phyloP scores from a whole-genome alignment of 257 asterid species.

The Scutellaria minor region DNA sequence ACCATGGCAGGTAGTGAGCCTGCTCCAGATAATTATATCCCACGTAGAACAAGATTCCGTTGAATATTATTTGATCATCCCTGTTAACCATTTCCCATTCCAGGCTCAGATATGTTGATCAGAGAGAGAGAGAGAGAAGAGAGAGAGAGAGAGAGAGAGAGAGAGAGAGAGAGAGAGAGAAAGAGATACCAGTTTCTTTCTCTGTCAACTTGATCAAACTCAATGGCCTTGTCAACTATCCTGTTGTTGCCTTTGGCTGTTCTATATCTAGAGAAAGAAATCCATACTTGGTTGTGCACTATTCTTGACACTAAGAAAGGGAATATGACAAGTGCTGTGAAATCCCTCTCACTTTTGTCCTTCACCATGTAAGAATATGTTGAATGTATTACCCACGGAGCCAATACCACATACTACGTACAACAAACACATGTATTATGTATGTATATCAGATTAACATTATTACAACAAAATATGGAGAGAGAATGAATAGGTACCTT shows the following conservation, averaged over 20 bases:
- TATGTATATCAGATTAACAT: not conserved
- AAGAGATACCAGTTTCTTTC: conserved; percentile 71
- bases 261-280: conserved; percentile 64
- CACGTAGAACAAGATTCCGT: conserved; percentile 62
- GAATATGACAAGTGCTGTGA: conserved; percentile 37
- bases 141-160: not conserved
- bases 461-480: not conserved
- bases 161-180: too few relatives aligned
- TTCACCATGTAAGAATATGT: conserved; percentile 47
- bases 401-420: conserved; percentile 64
- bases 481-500: conserved; percentile 40
- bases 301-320: conserved; percentile 62
- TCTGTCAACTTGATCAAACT: conserved; percentile 85
- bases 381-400: conserved; percentile 60
- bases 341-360: conserved; percentile 48
- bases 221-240: conserved; percentile 78
- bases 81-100: conserved; percentile 38
- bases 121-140: not conserved
- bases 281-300: conserved; percentile 78
- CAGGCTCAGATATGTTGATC: not conserved
- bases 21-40: conserved; percentile 33
- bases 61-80: conserved; percentile 88
- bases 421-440: not conserved
- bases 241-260: conserved; percentile 75
- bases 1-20: conserved; percentile 54